A percentile compares a stretch with the other conserved stretches of the same genome.
Evolutionary conservation across 139 green algal genomes (phyloP).

Genomic region (Trebouxia sp.): DNA sequence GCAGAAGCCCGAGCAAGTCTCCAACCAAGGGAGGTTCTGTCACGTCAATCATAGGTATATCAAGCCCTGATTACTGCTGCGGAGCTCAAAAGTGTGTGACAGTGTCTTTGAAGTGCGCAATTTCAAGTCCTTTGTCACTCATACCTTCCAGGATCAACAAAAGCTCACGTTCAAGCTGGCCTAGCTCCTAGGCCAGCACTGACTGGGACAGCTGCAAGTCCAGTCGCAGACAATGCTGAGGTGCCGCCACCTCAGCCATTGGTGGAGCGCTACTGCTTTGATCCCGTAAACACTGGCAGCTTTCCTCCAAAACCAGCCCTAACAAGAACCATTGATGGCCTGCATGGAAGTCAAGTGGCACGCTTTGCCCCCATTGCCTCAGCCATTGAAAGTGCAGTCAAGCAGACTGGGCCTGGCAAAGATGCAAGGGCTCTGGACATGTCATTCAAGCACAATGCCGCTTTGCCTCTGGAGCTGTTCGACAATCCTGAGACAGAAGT

Average conservation of each 20-base stretch:
- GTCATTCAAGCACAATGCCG: background rate
- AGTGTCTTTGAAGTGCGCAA: too few relatives aligned
- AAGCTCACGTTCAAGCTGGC: background rate
- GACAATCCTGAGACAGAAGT: slow-evolving; percentile 67
- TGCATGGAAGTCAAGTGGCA: background rate
- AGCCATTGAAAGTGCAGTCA: background rate
- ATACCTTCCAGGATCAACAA: background rate
- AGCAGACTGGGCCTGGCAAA: slow-evolving; percentile 3
- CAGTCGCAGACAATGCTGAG: background rate
- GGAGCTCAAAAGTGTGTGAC: too few relatives aligned
- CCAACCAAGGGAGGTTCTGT: background rate
- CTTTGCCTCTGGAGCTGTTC: slow-evolving; percentile 64
- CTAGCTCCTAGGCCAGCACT: background rate
- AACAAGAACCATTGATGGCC: slow-evolving; percentile 4
- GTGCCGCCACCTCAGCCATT: too few relatives aligned
- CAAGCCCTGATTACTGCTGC: too few relatives aligned
- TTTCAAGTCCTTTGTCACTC: too few relatives aligned
- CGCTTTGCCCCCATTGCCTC: background rate
- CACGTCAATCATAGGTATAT: background rate
- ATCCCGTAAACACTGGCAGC: slow-evolving; percentile 12
- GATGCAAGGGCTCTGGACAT: slow-evolving; percentile 21
- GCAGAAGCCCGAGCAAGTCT: slow-evolving; percentile 13
- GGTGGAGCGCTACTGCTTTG: background rate
- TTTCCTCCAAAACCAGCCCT: slow-evolving; percentile 22
- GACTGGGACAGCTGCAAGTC: background rate